phyloP scores from a whole-genome alignment of 2,329 filamentous ascomycete species.

The Alternaria sp. region DNA sequence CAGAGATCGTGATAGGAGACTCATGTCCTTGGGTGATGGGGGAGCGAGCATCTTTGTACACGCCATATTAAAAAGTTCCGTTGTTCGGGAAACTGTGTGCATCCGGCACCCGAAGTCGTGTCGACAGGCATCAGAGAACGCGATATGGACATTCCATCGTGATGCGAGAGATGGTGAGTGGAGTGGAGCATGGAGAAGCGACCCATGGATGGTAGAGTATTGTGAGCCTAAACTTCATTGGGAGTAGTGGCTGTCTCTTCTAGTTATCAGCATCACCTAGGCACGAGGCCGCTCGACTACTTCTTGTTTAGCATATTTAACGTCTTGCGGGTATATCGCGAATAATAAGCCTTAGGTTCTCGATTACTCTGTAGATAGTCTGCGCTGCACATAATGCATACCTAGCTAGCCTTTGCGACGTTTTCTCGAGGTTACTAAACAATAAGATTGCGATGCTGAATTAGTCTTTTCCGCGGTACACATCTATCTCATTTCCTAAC shows the following conservation, averaged over 20 bases:
- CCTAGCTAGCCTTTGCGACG: neutral
- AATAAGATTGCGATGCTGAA: neutral
- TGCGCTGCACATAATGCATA: neutral
- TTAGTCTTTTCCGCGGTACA: neutral
- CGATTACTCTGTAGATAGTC: neutral
- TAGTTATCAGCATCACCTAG: neutral
- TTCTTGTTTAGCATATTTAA: neutral
- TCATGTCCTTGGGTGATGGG: neutral
- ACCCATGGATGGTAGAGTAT: neutral
- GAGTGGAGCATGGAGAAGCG: neutral
- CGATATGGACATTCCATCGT: neutral
- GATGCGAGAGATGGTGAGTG: neutral
- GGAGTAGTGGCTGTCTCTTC: neutral
- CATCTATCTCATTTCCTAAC: neutral
- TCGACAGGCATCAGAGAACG: neutral
- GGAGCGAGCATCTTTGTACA: neutral
- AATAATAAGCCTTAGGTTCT: neutral
- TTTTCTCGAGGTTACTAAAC: neutral
- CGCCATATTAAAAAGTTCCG: neutral
- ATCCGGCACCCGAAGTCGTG: neutral
- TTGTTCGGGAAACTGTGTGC: neutral
- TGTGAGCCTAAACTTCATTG: neutral
- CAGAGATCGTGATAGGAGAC: neutral
- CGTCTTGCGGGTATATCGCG: neutral
- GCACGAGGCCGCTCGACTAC: neutral